These are phyloP conservation scores for Hypoxylon trugodes DNA, from an alignment of 495 filamentous ascomycete genomes.

Conservation along the genomic window DNA sequence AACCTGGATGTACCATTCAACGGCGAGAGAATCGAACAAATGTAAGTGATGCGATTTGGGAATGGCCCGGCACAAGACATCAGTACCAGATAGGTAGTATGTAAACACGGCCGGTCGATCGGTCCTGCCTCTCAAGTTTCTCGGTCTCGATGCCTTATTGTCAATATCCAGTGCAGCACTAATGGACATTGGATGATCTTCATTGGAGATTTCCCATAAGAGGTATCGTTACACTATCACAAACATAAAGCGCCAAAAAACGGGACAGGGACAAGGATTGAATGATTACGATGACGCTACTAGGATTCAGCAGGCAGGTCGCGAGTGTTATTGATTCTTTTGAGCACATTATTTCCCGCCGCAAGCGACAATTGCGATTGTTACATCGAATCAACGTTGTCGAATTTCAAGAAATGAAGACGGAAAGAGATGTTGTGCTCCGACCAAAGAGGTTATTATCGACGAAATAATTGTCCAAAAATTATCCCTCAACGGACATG, in stretches of 20 bases:
- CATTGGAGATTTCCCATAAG: slow-evolving; percentile 21
- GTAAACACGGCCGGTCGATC: not conserved
- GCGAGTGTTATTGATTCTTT: slow-evolving; percentile 10
- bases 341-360: slow-evolving; percentile 33
- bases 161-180: slow-evolving; percentile 11
- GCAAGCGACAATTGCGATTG: slow-evolving; percentile 27
- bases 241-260: slow-evolving; percentile 19
- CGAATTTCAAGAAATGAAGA: not conserved
- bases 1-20: slow-evolving; percentile 17
- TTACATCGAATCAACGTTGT: slow-evolving; percentile 10
- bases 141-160: slow-evolving; percentile 12
- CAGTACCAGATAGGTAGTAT: not conserved
- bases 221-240: slow-evolving; percentile 27
- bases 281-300: slow-evolving; percentile 29
- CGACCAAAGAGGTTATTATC: not conserved
- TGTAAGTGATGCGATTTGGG: slow-evolving; percentile 7
- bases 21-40: not conserved
- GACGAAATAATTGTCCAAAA: not conserved
- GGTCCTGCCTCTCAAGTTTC: too few relatives aligned
- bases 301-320: too few relatives aligned
- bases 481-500: not conserved
- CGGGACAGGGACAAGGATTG: slow-evolving; percentile 35
- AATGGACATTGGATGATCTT: slow-evolving; percentile 20
- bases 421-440: not conserved
- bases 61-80: slow-evolving; percentile 7